Conservation (phyloP, 345 rosid species). For the Brassica rapa region DNA sequence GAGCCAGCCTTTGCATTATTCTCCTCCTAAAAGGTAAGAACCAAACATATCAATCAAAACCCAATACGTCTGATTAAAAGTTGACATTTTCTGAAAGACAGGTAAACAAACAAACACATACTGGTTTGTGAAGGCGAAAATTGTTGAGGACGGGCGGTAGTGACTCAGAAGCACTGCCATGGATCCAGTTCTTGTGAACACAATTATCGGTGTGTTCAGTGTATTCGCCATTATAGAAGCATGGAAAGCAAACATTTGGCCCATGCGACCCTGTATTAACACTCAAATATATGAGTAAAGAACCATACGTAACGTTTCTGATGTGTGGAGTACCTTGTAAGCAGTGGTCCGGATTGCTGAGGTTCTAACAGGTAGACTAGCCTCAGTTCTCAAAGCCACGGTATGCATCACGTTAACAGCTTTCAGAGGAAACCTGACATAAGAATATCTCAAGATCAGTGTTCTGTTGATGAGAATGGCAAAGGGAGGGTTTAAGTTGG, state of each 20-base stretch:
- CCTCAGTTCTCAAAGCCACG: constrained; percentile 87
- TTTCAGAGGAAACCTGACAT: constrained; percentile 74
- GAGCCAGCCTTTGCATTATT: constrained; percentile 84
- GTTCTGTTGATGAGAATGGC: neutral
- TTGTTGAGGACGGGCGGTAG: constrained; percentile 78
- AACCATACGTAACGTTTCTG: neutral
- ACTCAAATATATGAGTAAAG: neutral
- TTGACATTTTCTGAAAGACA: neutral
- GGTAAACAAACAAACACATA: constrained; percentile 42
- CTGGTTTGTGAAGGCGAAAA: constrained; percentile 96
- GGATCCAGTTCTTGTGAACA: constrained; percentile 94
- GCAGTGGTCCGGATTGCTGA: constrained; percentile 53
- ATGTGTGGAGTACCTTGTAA: constrained; percentile 54
- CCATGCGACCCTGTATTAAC: constrained; percentile 76
- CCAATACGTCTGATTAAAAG: neutral
- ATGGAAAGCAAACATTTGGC: constrained; percentile 98
- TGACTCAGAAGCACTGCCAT: constrained; percentile 89
- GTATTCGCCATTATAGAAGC: constrained; percentile 94
- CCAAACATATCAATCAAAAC: constrained; percentile 3
- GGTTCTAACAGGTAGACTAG: constrained; percentile 63
- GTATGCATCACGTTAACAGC: constrained; percentile 96
- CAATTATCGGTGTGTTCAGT: constrained; percentile 71
- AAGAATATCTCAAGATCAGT: constrained; percentile 16
- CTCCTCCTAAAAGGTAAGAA: constrained; percentile 57
- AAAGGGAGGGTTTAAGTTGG: neutral